Base-by-base conservation (phyloP, 257 asterid species). In the Capsicum baccatum region DNA sequence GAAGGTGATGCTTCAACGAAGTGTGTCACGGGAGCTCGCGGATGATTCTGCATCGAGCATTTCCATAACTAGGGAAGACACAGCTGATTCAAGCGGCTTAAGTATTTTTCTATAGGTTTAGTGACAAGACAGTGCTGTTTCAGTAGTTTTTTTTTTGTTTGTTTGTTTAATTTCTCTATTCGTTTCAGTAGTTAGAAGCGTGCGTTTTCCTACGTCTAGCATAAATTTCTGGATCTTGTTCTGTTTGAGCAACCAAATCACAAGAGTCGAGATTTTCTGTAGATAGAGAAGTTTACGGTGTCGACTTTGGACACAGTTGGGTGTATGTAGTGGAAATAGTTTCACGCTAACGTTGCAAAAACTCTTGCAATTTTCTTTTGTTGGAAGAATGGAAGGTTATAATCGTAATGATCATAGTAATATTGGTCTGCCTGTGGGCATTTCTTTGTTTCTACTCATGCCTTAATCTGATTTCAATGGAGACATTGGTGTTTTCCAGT, bases 21-120 rank as follows among this genome's bases (percentile, higher is more conserved):
- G 78, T 73, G 52, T 55, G 6, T 47, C 74, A 57, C 56, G 85
- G 1, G 90, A 87, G 74, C 17, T 8, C 3, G 10, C 26, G 0
- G 80, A 2, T 11, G 90, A 58, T 54, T 83, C 91, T 0, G 91
- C 92, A 56, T 87, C 94, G 4, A 92, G 94, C 90, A 87, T 87
- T 21, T 84, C 81, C 1, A 10, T 91, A 33, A 83, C 83, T n/a
- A 73, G 85, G 37, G 92, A 82, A 2, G 92, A 86, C 26, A 21
- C 83, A 3, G 76, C 85, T 16, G 79, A 54, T 55, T 78, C 74
- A 12, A 84, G 81, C 39, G 50, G 52, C 9, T 78, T 19, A 78
- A 12, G 58, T 76, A 14, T 10, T 52, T 52, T 2, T 54, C 6
- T 78, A 54, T 54, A 26, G 21, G 26, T 26, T 26, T 78, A 69